Percentiles rank a stretch among this genome's conserved stretches.
These are phyloP conservation scores for Lodderomyces margitis DNA, from an alignment of 1,139 yeast species.

Conservation along the genomic window DNA sequence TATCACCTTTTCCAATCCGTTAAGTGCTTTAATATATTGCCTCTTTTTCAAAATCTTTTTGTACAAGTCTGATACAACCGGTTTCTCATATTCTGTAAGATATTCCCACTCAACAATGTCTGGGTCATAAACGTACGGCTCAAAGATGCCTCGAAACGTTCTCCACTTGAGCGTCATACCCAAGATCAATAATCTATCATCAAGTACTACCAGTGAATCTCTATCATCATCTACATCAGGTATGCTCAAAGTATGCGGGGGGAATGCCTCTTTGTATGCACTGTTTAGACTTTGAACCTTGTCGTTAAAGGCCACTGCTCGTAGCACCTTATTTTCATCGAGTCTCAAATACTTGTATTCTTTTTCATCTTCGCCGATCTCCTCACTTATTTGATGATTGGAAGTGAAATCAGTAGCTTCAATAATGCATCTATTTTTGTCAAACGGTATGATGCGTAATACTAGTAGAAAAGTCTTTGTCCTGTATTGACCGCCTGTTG, in stretches of 20 bases:
- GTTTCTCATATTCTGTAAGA: background rate
- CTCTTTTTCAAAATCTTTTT: conserved; percentile 3
- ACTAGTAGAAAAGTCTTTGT: conserved; percentile 2
- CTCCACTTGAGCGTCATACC: conserved; percentile 8
- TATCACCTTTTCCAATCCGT: background rate
- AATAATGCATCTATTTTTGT: background rate
- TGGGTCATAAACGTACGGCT: conserved; percentile 12
- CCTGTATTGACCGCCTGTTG: background rate
- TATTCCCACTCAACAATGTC: conserved; percentile 6
- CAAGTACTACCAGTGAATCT: background rate
- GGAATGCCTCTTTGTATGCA: background rate
- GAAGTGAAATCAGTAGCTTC: conserved; percentile 11
- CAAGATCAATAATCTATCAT: conserved; percentile 9
- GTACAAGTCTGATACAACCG: background rate
- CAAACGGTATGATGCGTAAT: background rate
- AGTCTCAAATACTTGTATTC: background rate
- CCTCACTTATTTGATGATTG: conserved; percentile 3
- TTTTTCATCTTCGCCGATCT: background rate
- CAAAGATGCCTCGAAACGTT: conserved; percentile 6
- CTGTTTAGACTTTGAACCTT: background rate
- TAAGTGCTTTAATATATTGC: background rate
- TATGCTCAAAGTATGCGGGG: background rate
- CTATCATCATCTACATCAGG: background rate
- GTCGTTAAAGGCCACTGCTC: background rate
- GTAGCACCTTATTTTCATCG: conserved; percentile 2